These are phyloP conservation scores for Apophysomyces sp. DNA, from an alignment of 371 early-diverging fungal species.

Conservation along the genomic window DNA sequence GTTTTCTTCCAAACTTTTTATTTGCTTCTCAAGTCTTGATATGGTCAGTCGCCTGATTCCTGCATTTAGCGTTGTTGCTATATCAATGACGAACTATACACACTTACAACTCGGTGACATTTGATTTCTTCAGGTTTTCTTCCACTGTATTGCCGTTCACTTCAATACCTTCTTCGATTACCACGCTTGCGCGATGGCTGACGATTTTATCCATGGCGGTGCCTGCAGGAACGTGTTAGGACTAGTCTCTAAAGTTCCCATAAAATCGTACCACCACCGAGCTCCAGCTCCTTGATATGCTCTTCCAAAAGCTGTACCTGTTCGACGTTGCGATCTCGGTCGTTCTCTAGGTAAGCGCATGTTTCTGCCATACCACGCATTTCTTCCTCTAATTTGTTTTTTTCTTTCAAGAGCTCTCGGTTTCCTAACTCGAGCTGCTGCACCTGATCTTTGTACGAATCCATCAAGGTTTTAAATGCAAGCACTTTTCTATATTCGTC, in stretches of 20 bases:
- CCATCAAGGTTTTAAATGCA: constrained; percentile 78
- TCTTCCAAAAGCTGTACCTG: constrained; percentile 81
- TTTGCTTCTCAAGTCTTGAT: constrained; percentile 33
- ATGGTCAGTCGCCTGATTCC: constrained; percentile 36
- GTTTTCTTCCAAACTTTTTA: constrained; percentile 34
- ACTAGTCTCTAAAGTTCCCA: not conserved
- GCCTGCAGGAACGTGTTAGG: constrained; percentile 3
- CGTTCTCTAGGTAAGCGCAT: constrained; percentile 63
- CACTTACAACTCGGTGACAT: constrained; percentile 48
- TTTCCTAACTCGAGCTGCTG: constrained; percentile 71
- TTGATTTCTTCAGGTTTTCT: constrained; percentile 53
- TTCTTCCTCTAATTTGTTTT: constrained; percentile 67
- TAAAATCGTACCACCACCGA: constrained; percentile 43
- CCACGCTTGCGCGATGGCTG: constrained; percentile 37
- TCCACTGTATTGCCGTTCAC: constrained; percentile 31
- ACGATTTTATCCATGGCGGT: constrained; percentile 31
- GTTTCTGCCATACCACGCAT: constrained; percentile 60
- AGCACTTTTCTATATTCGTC: constrained; percentile 85
- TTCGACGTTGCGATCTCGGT: constrained; percentile 70
- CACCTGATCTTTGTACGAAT: constrained; percentile 85
- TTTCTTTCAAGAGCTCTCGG: constrained; percentile 63
- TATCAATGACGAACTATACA: not conserved
- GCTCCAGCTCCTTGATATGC: constrained; percentile 78
- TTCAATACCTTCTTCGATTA: constrained; percentile 31
- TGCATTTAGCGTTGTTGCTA: not conserved